Evolutionary conservation across 2,329 filamentous ascomycete species (phyloP).

Genomic region (Calonectria ilicicola): DNA sequence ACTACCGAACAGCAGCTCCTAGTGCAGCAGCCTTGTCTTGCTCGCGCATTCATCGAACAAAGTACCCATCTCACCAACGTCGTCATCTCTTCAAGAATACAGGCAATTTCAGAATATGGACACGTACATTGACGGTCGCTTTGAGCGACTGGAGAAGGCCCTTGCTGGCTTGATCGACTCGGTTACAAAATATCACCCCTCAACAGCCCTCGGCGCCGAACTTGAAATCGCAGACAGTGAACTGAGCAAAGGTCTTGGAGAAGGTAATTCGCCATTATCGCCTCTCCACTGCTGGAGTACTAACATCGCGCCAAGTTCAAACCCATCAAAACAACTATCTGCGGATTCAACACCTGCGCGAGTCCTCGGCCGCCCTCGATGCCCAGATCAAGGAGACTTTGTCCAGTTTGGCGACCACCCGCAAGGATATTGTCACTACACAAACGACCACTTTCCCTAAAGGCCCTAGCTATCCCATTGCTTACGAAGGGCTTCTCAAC

Average conservation of each 20-base stretch:
- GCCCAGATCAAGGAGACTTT: conserved; percentile 79
- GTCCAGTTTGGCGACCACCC: conserved; percentile 75
- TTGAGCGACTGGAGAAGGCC: conserved; percentile 75
- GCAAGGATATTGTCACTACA: conserved; percentile 77
- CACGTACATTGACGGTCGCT: conserved; percentile 69
- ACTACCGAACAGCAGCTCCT: conserved; percentile 36
- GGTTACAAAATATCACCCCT: conserved; percentile 85
- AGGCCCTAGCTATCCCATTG: conserved; percentile 66
- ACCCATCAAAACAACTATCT: conserved; percentile 80
- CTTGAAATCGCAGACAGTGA: conserved; percentile 78
- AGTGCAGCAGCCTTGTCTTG: conserved; percentile 26
- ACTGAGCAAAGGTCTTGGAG: conserved; percentile 73
- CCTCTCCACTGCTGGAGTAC: not conserved
- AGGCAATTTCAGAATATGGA: conserved; percentile 64
- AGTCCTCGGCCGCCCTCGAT: conserved; percentile 74
- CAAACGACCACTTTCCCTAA: conserved; percentile 68
- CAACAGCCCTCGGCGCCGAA: conserved; percentile 73
- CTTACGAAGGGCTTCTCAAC: conserved; percentile 78
- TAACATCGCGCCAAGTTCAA: conserved; percentile 64
- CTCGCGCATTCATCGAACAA: conserved; percentile 18
- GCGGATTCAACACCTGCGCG: conserved; percentile 76
- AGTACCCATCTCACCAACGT: not conserved
- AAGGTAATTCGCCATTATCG: conserved; percentile 59
- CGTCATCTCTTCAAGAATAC: not conserved
- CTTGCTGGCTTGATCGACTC: conserved; percentile 80